A percentile compares a stretch with the other conserved stretches of the same genome.
These are phyloP conservation scores for Trichoderma afroharzianum DNA, from an alignment of 2,329 filamentous ascomycete species.

Conservation along the genomic window DNA sequence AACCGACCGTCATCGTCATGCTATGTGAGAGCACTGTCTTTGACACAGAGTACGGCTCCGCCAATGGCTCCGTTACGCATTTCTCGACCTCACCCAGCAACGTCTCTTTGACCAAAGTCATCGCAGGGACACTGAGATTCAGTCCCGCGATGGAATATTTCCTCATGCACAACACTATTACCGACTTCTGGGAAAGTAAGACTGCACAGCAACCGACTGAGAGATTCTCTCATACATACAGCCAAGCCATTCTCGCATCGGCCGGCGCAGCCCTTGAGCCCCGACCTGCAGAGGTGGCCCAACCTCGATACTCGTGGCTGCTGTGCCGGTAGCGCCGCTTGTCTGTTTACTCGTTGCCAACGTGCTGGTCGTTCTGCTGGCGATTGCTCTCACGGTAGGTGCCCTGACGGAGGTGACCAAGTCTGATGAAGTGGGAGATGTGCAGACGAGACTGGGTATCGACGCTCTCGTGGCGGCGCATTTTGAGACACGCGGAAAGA, in stretches of 20 bases:
- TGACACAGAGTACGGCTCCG: background rate
- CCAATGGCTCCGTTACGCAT: background rate
- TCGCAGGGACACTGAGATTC: background rate
- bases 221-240: background rate
- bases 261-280: background rate
- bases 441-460: background rate
- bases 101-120: background rate
- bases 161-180: background rate
- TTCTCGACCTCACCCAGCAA: background rate
- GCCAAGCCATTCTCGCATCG: background rate
- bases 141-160: background rate
- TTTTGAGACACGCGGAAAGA: background rate
- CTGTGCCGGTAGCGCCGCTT: background rate
- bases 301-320: background rate
- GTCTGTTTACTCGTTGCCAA: background rate
- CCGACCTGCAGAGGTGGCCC: background rate
- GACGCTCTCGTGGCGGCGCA: background rate
- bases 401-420: background rate
- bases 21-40: background rate
- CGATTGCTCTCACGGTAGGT: background rate
- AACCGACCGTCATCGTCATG: background rate
- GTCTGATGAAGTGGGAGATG: background rate
- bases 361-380: background rate
- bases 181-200: background rate
- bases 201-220: background rate